phyloP scores from a whole-genome alignment of 345 rosid genomes.

The Boechera divaricarpa region DNA sequence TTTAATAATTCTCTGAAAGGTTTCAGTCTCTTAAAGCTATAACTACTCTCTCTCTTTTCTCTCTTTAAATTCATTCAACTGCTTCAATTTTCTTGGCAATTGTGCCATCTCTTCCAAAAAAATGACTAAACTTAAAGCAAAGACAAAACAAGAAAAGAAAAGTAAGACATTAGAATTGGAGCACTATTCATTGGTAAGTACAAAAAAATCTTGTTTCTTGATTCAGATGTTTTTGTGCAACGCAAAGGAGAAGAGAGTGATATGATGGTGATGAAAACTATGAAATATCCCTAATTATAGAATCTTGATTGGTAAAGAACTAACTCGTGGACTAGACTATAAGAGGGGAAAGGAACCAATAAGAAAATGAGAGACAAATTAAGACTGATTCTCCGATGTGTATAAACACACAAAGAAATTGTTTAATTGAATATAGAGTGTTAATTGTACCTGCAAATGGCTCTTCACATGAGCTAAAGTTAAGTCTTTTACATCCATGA shows the following conservation, averaged over 20 bases:
- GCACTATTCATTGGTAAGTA: slow-evolving; percentile 29
- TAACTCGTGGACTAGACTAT: slow-evolving; percentile 26
- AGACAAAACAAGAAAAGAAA: slow-evolving; percentile 33
- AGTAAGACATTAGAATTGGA: slow-evolving; percentile 28
- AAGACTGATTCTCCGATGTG: slow-evolving; percentile 11
- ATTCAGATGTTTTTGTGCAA: slow-evolving; percentile 37
- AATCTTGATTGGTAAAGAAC: slow-evolving; percentile 10
- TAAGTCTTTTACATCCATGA: slow-evolving; percentile 91
- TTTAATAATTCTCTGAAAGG: slow-evolving; percentile 51
- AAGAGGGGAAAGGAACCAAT: slow-evolving; percentile 16
- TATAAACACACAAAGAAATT: background rate
- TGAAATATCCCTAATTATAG: slow-evolving; percentile 27
- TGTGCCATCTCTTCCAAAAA: slow-evolving; percentile 45
- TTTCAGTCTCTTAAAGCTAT: slow-evolving; percentile 49
- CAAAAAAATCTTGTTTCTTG: slow-evolving; percentile 29
- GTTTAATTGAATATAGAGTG: slow-evolving; percentile 14
- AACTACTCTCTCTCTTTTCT: slow-evolving; percentile 41
- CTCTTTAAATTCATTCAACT: slow-evolving; percentile 48
- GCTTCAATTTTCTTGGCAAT: slow-evolving; percentile 49
- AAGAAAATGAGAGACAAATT: slow-evolving; percentile 23
- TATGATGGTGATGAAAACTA: slow-evolving; percentile 41
- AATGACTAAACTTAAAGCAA: slow-evolving; percentile 31
- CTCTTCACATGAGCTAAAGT: slow-evolving; percentile 91
- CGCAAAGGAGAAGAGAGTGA: slow-evolving; percentile 25
- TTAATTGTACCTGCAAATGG: slow-evolving; percentile 80